Conservation (phyloP, 139 green algal species). For the Dunaliella primolecta region DNA sequence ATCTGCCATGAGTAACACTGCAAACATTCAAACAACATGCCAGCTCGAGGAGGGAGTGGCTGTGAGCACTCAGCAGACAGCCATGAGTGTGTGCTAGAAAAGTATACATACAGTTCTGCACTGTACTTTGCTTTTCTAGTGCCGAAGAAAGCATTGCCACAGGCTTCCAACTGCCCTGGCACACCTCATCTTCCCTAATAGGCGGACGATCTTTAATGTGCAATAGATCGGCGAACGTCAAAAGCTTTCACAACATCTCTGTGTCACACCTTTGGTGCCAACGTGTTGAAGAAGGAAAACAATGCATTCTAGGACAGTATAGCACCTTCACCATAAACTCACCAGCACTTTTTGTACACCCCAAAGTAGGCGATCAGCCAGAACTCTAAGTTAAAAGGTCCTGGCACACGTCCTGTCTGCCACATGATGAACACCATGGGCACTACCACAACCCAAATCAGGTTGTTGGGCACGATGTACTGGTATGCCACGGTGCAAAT, state of each 20-base stretch:
- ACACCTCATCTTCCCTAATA: too few relatives aligned
- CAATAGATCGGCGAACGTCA: neutral
- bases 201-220: too few relatives aligned
- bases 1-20: neutral
- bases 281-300: neutral
- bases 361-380: slow-evolving; percentile 55
- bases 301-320: too few relatives aligned
- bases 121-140: too few relatives aligned
- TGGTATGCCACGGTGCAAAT: slow-evolving; percentile 41
- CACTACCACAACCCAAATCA: slow-evolving; percentile 50
- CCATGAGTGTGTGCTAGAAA: too few relatives aligned
- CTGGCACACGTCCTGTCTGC: slow-evolving; percentile 34
- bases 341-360: slow-evolving; percentile 32
- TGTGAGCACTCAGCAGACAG: neutral
- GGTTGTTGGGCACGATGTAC: slow-evolving; percentile 47
- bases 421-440: slow-evolving; percentile 43
- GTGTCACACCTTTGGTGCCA: neutral
- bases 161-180: too few relatives aligned
- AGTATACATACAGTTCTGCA: too few relatives aligned
- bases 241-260: neutral
- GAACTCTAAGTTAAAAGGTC: slow-evolving; percentile 43
- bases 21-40: neutral
- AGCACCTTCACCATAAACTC: slow-evolving; percentile 7
- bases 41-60: neutral
- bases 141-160: too few relatives aligned